Percentiles rank a stretch among this genome's conserved stretches.
phyloP scores from a whole-genome alignment of 2,329 filamentous ascomycete species.

The Magnaporthales sp. region DNA sequence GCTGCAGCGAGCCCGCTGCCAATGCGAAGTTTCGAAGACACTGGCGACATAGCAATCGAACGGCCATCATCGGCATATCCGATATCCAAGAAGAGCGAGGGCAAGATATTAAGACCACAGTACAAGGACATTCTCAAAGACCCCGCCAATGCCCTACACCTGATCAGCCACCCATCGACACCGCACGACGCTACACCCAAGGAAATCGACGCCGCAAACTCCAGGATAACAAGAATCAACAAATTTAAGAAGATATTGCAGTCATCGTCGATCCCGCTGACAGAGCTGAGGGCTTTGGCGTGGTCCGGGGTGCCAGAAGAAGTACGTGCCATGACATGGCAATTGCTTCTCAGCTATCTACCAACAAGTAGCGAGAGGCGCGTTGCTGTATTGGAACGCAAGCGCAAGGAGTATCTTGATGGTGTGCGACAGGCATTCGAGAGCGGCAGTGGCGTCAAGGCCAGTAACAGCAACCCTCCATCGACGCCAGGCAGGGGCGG shows the following conservation, averaged over 20 bases:
- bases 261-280: conserved; percentile 76
- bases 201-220: conserved; percentile 77
- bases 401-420: conserved; percentile 93
- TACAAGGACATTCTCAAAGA: conserved; percentile 91
- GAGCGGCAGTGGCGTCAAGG: conserved; percentile 39
- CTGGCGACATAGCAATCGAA: conserved; percentile 90
- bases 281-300: conserved; percentile 74
- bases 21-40: conserved; percentile 51
- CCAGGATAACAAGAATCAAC: conserved; percentile 88
- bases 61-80: conserved; percentile 77
- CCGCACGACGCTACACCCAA: conserved; percentile 69
- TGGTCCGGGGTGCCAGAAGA: conserved; percentile 95
- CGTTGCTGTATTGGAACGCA: conserved; percentile 82
- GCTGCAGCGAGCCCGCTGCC: neutral
- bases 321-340: conserved; percentile 98
- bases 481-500: conserved; percentile 11
- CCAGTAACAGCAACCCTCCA: neutral
- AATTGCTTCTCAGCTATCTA: conserved; percentile 86
- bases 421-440: conserved; percentile 71
- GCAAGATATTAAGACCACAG: conserved; percentile 91
- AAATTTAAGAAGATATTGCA: conserved; percentile 97
- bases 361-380: conserved; percentile 94
- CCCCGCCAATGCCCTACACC: conserved; percentile 87
- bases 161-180: conserved; percentile 79
- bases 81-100: conserved; percentile 79